phyloP scores from a whole-genome alignment of 352 stramenopile species.

The Pythium volutum region DNA sequence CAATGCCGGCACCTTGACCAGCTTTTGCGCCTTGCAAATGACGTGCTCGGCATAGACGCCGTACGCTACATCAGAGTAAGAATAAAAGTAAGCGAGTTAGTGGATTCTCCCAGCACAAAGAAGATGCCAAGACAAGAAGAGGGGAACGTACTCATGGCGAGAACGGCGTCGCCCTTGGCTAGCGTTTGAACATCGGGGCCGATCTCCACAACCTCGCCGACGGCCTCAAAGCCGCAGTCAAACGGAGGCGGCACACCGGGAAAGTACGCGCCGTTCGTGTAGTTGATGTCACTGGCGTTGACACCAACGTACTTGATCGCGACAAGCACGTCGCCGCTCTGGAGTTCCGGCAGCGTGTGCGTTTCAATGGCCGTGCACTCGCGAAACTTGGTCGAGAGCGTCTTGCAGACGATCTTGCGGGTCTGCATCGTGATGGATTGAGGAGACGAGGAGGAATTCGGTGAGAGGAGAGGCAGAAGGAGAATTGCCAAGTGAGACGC shows the following conservation, averaged over 20 bases:
- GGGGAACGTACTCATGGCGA: conserved; percentile 39
- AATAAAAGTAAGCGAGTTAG: neutral
- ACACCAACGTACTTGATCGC: conserved; percentile 39
- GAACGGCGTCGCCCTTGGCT: conserved; percentile 41
- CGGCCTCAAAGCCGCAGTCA: conserved; percentile 51
- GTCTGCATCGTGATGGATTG: conserved; percentile 39
- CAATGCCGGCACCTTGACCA: conserved; percentile 26
- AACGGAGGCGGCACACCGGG: conserved; percentile 46
- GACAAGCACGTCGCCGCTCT: conserved; percentile 50
- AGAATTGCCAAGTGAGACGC: conserved; percentile 8
- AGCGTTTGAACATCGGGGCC: conserved; percentile 34
- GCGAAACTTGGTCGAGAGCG: conserved; percentile 79
- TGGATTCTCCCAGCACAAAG: neutral
- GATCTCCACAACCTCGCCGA: conserved; percentile 33
- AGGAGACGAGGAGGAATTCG: neutral
- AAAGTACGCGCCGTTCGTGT: conserved; percentile 51
- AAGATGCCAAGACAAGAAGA: neutral
- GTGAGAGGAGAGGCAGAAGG: neutral
- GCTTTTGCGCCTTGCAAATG: conserved; percentile 27
- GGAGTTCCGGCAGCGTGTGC: conserved; percentile 37
- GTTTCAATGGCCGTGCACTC: conserved; percentile 66
- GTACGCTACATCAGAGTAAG: conserved; percentile 23
- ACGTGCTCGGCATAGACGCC: conserved; percentile 41
- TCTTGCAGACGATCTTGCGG: conserved; percentile 77
- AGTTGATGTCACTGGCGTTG: conserved; percentile 59